Evolutionary conservation across 371 early-diverging fungal species (phyloP), one percentile per base, ranked within the genome.

Genomic region (Blakeslea trispora): DNA sequence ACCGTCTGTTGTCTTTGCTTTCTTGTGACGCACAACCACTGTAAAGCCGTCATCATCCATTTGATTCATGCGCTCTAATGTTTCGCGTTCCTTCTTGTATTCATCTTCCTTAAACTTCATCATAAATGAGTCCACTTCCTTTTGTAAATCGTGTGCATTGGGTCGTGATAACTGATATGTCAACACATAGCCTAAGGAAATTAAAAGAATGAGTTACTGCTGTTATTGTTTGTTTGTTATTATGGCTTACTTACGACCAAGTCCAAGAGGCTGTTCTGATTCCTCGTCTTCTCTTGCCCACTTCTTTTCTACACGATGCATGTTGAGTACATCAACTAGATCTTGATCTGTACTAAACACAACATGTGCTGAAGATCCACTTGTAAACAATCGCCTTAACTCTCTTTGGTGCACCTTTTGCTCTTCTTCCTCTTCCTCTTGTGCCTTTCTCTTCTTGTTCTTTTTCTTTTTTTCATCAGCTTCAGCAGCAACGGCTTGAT

Each of bases 21-120:
- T 79, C 21, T 85, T 87, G 8, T 82, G 75, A 42, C 89, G 81
- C 1, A 89, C 84, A 15, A 97, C 97, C 2, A 86, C 78, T 10
- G 93, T 82, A 64, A 96, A 97, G 9, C 97, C 97, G 71, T 97
- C 97, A n/a, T 88, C 95, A 57, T 97, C 97, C 64, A 93, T 91
- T 63, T 85, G 76, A 62, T 93, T 93, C 67, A 73, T 77, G 42
- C 82, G 70, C 39, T 81, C 82, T 53, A 77, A 61, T 43, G 81
- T 72, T 48, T 75, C 80, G 63, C 82, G 77, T 63, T 88, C 88
- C 45, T 82, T 79, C 53, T 85, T 85, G 45, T 84, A 83, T 67
- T 94, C 91, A 53, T 87, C 81, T n/a, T 84, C 84, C 55, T 92
- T 91, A 59, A 93, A 95, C 60, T 87, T 83, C 15, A 74, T 69